Evolutionary conservation across 1,284 basidiomycete species (phyloP).

Genomic region (Rhodotorula mucilaginosa): DNA sequence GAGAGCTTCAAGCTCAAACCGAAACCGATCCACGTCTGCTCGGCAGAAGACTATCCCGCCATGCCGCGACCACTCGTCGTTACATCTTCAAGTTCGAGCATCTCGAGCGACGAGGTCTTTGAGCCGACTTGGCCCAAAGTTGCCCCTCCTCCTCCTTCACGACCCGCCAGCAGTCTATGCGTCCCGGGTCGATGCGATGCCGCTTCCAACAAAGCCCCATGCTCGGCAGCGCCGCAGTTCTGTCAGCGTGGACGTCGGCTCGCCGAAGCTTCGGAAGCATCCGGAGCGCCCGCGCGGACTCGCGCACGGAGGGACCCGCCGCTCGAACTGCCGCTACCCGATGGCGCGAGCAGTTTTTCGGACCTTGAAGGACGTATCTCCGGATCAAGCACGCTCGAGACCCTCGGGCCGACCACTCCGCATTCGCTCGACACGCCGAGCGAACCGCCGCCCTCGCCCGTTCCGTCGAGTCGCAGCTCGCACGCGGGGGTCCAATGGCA

Average conservation of each 20-base stretch:
- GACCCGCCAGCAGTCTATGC: background rate
- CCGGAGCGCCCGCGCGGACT: conserved; percentile 17
- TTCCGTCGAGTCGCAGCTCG: too few relatives aligned
- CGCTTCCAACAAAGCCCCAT: background rate
- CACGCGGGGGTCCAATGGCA: background rate
- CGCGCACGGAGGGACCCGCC: conserved; percentile 12
- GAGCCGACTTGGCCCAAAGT: background rate
- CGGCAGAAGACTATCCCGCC: conserved; percentile 4
- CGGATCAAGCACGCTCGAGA: conserved; percentile 23
- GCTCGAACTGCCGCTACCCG: background rate
- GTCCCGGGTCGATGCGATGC: background rate
- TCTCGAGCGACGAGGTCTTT: background rate
- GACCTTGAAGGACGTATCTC: conserved; percentile 1
- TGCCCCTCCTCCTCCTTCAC: background rate
- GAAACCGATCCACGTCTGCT: conserved; percentile 2
- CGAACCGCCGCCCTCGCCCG: too few relatives aligned
- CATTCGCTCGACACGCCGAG: conserved; percentile 14
- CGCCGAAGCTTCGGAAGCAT: conserved; percentile 17
- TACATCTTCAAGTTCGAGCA: background rate
- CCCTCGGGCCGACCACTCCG: conserved; percentile 13
- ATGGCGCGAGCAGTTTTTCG: background rate
- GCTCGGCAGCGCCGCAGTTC: background rate
- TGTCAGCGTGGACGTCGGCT: conserved; percentile 14
- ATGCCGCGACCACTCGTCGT: background rate
- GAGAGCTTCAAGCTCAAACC: conserved; percentile 14